Evolutionary conservation across 495 filamentous ascomycete species (phyloP).

Genomic region (Penicillium desertorum): DNA sequence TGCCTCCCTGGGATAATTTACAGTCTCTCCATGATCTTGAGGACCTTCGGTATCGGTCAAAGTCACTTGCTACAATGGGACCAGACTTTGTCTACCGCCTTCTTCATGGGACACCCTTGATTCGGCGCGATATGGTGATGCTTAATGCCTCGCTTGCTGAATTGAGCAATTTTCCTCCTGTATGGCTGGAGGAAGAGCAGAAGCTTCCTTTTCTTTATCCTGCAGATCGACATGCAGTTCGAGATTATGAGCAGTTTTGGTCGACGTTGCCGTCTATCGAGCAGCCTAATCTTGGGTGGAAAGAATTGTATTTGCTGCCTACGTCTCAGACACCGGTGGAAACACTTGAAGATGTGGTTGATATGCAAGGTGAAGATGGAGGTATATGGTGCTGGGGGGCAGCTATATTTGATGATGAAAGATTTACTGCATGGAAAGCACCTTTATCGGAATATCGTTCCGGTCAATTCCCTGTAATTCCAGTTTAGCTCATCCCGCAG

Average conservation of each 20-base stretch:
- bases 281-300: constrained; percentile 20
- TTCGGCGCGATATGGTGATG: constrained; percentile 16
- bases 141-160: neutral
- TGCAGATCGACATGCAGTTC: constrained; percentile 15
- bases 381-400: no score
- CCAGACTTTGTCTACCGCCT: constrained; percentile 15
- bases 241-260: constrained; percentile 20
- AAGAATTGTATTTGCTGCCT: neutral
- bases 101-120: constrained; percentile 12
- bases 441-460: constrained; percentile 3
- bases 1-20: neutral
- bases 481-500: no score
- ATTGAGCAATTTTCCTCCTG: neutral
- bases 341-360: constrained; percentile 1
- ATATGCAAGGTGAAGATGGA: neutral
- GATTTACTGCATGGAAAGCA: constrained; percentile 9
- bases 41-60: no score
- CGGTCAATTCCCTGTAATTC: neutral
- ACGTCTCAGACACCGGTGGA: neutral
- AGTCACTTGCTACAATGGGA: neutral
- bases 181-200: neutral
- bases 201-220: constrained; percentile 18
- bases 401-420: neutral
- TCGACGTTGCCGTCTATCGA: constrained; percentile 18
- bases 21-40: neutral